Conservation (phyloP, 2,329 filamentous ascomycete species). For the Hymenoscyphus albidus region DNA sequence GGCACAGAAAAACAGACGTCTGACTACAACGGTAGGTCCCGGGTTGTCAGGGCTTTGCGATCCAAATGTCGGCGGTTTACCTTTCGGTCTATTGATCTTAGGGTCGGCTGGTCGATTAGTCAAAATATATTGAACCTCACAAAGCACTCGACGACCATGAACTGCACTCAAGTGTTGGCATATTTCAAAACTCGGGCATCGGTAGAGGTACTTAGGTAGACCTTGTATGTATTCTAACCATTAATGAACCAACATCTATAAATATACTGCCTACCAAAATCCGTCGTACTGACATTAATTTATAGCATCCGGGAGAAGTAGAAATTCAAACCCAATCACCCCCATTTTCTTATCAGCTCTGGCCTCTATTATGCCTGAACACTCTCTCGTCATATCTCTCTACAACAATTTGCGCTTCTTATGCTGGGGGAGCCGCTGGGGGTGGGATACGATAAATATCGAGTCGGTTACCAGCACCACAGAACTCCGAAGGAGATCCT, state of each 20-base stretch:
- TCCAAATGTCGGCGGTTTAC: neutral
- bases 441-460: slow-evolving; percentile 17
- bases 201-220: neutral
- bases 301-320: slow-evolving; percentile 1
- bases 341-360: neutral
- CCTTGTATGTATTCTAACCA: neutral
- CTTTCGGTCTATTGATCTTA: neutral
- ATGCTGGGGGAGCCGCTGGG: neutral
- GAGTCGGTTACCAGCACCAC: slow-evolving; percentile 28
- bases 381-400: neutral
- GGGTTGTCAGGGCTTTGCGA: neutral
- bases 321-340: neutral
- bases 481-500: slow-evolving; percentile 30
- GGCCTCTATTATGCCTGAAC: neutral
- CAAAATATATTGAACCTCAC: neutral
- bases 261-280: slow-evolving; percentile 7
- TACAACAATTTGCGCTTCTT: neutral
- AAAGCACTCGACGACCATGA: no score
- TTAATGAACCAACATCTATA: slow-evolving; percentile 1
- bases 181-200: neutral
- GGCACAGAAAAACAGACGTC: neutral
- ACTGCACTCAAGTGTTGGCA: no score
- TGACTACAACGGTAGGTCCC: neutral
- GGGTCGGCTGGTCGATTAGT: neutral
- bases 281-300: neutral